phyloP scores from a whole-genome alignment of 331 rosid species.

The Quercus phellos region DNA sequence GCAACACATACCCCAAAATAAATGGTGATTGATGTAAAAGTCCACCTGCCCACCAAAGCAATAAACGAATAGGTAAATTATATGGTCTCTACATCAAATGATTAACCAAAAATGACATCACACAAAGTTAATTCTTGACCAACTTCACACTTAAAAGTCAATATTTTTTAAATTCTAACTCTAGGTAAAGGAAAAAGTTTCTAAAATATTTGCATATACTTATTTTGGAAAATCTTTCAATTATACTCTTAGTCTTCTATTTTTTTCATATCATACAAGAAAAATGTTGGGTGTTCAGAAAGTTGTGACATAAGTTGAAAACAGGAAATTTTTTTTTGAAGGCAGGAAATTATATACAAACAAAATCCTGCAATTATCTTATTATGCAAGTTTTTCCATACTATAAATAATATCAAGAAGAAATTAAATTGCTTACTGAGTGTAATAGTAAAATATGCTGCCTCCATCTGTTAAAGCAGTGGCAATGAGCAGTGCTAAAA shows the following conservation, averaged over 20 bases:
- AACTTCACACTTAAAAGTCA: background rate
- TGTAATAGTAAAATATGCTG: slow-evolving; percentile 68
- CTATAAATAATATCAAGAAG: slow-evolving; percentile 3
- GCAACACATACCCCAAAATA: slow-evolving; percentile 83
- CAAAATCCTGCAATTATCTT: background rate
- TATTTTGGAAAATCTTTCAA: background rate
- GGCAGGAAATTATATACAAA: background rate
- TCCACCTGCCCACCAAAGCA: slow-evolving; percentile 62
- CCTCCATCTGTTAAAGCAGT: slow-evolving; percentile 68
- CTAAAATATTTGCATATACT: background rate
- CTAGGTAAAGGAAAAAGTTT: background rate
- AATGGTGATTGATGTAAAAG: slow-evolving; percentile 67
- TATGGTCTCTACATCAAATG: background rate
- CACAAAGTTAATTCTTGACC: background rate
- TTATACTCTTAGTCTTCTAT: too few relatives aligned
- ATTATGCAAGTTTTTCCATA: background rate
- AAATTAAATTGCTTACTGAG: slow-evolving; percentile 58
- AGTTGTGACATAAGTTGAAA: background rate
- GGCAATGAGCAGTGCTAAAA: slow-evolving; percentile 61
- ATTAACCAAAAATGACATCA: background rate
- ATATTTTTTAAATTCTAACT: background rate
- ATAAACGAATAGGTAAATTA: background rate
- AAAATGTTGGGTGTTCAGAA: background rate
- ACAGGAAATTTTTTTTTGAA: background rate
- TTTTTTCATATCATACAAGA: background rate